Base-by-base conservation (phyloP, 1,139 yeast species). In the Candida sanyaensis region DNA sequence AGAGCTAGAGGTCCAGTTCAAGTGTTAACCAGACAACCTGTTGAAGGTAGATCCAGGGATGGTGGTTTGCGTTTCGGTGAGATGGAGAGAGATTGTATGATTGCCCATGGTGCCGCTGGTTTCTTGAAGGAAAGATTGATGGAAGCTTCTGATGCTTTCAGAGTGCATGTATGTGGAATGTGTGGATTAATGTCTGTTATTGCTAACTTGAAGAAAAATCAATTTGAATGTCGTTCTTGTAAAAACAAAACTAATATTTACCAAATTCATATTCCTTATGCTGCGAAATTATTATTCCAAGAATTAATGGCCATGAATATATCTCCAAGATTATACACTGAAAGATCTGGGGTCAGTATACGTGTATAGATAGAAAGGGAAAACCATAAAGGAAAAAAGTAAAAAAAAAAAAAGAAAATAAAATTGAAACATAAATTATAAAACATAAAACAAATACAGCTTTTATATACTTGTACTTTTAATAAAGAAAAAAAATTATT, bases 21-120 rank as follows among this genome's bases (percentile, higher is more conserved):
- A 77, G 96, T 93, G 48, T 78, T 93, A 68, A 93, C 99, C 6
- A 87, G 99, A 73, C 99, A 93, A 69, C 99, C 99, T 7, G 97
- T 93, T 50, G 99, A 95, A 72, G 99, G 99, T 84, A 85, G 99
- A 73, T 92, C 98, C 24, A 84, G 99, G 75, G 99, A 93, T 72
- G 99, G 99, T 83, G 99, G 99, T 59, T 78, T 93, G 68, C 91
- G 99, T 73, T 95, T 93, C 81, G 99, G 99, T 65, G 99, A 93
- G 75, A 93, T 93, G 99, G 99, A 93, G 73, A 90, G 99, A 78
- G 99, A 95, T 78, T 93, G 99, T 87, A 93, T 95, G 96, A 93
- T 93, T 78, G 99, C 99, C 4, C 98, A 93, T 68, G 99, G 99
- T 67, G 98, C 97, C 2, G 97, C 99, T 1, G 96, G 97, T 7